Percentiles rank a stretch among this genome's conserved stretches.
phyloP scores from a whole-genome alignment of 495 filamentous ascomycete species.

The Xylaria venustula region DNA sequence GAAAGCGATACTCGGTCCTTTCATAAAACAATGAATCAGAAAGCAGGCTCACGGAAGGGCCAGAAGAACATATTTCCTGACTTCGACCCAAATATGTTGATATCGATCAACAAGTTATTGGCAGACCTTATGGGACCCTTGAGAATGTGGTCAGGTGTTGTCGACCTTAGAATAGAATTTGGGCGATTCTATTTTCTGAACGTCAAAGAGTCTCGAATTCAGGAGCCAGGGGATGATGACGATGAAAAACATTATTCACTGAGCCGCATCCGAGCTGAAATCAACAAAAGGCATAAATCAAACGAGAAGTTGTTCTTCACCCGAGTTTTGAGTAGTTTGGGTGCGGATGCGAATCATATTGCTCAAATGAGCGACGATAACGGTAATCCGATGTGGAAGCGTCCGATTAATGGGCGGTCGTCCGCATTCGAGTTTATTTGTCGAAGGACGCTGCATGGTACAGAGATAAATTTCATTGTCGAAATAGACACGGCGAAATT shows the following conservation, averaged over 20 bases:
- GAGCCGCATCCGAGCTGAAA: constrained; percentile 11
- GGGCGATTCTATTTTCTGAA: constrained; percentile 38
- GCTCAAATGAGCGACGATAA: constrained; percentile 21
- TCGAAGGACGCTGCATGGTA: constrained; percentile 14
- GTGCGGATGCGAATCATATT: constrained; percentile 37
- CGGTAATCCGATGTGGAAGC: constrained; percentile 12
- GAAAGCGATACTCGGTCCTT: constrained; percentile 14
- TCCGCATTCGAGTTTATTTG: constrained; percentile 56
- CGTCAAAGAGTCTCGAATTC: constrained; percentile 19
- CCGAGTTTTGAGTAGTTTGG: constrained; percentile 36
- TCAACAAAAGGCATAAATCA: constrained; percentile 20
- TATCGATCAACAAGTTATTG: constrained; percentile 1
- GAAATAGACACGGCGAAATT: constrained; percentile 45
- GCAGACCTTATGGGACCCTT: constrained; percentile 27
- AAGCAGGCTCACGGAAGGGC: constrained; percentile 11
- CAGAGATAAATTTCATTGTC: constrained; percentile 40
- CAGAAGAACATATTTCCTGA: not conserved
- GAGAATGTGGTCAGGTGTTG: constrained; percentile 30
- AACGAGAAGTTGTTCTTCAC: constrained; percentile 35
- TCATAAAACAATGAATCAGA: constrained; percentile 33
- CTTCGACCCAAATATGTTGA: constrained; percentile 12
- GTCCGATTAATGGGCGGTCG: constrained; percentile 12
- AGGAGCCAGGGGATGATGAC: constrained; percentile 8
- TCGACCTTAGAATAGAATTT: constrained; percentile 40
- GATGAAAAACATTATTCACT: constrained; percentile 21